Evolutionary conservation across 2,329 filamentous ascomycete species (phyloP).

Genomic region (Dothiorella sarmentorum): DNA sequence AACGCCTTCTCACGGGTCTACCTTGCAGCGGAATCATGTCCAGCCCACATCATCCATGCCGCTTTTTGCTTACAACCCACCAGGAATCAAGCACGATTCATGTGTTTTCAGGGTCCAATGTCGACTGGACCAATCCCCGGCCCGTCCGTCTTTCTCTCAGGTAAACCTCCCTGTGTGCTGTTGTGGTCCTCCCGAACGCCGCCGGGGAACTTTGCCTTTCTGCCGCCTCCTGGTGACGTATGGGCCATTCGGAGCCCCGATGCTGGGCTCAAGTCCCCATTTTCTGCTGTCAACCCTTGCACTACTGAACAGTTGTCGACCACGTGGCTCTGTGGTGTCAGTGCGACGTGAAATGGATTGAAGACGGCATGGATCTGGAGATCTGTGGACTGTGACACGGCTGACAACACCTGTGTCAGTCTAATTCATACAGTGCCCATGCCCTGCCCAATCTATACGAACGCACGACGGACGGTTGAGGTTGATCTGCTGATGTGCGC

Average conservation of each 20-base stretch:
- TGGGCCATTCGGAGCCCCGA: constrained; percentile 4
- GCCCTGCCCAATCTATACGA: not conserved
- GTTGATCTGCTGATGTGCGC: not conserved
- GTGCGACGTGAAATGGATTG: not conserved
- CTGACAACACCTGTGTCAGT: not conserved
- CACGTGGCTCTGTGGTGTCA: not conserved
- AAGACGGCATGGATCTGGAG: not conserved
- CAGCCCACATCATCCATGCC: not conserved
- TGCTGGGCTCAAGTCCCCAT: not conserved
- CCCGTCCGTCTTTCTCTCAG: not conserved
- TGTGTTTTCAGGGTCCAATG: constrained; percentile 10
- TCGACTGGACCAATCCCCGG: not conserved
- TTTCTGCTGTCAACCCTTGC: not conserved
- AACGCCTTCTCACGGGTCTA: not conserved
- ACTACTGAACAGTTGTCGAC: not conserved
- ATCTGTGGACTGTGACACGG: not conserved
- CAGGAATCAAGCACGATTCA: not conserved
- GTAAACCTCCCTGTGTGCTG: not conserved
- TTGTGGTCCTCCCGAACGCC: not conserved
- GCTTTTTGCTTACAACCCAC: not conserved
- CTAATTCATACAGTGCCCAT: not conserved
- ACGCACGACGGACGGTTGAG: not conserved
- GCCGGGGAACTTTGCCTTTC: not conserved
- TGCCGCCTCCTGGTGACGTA: constrained; percentile 1
- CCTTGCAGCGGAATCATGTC: not conserved